phyloP scores from a whole-genome alignment of 345 rosid genomes.

The Excoecaria cochinchinensis region DNA sequence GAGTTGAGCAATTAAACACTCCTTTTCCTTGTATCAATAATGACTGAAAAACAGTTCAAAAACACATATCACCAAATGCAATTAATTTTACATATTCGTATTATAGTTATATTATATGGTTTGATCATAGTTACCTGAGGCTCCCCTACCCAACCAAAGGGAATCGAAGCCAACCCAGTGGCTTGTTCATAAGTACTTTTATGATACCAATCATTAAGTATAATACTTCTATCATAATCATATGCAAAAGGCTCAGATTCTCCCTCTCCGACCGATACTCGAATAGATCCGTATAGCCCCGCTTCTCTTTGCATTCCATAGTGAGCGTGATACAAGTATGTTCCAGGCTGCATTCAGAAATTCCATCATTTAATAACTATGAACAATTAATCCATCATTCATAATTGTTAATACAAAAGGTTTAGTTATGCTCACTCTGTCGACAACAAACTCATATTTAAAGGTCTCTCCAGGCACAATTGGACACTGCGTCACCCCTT shows the following conservation, averaged over 20 bases:
- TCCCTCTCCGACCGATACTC: conserved; percentile 43
- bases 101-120: no score
- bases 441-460: conserved; percentile 60
- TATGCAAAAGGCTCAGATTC: conserved; percentile 59
- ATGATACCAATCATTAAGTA: conserved; percentile 79
- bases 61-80: not conserved
- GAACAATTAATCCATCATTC: no score
- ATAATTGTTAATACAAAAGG: no score
- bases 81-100: no score
- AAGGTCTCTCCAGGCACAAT: conserved; percentile 66
- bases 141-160: conserved; percentile 76
- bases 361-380: no score
- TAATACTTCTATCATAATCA: conserved; percentile 59
- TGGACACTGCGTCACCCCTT: conserved; percentile 73
- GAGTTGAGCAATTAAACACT: conserved; percentile 53
- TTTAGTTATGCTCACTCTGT: conserved; percentile 38
- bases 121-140: conserved; percentile 49
- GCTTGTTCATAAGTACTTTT: conserved; percentile 58
- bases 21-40: conserved; percentile 75
- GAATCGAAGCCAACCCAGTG: conserved; percentile 49
- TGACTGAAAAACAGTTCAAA: conserved; percentile 38
- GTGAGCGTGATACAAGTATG: conserved; percentile 74
- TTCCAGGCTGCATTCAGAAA: conserved; percentile 52
- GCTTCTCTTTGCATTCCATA: conserved; percentile 80
- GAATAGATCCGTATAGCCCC: conserved; percentile 66